Evolutionary conservation across 495 filamentous ascomycete genomes (phyloP).

Genomic region (Cladorrhinum samala): DNA sequence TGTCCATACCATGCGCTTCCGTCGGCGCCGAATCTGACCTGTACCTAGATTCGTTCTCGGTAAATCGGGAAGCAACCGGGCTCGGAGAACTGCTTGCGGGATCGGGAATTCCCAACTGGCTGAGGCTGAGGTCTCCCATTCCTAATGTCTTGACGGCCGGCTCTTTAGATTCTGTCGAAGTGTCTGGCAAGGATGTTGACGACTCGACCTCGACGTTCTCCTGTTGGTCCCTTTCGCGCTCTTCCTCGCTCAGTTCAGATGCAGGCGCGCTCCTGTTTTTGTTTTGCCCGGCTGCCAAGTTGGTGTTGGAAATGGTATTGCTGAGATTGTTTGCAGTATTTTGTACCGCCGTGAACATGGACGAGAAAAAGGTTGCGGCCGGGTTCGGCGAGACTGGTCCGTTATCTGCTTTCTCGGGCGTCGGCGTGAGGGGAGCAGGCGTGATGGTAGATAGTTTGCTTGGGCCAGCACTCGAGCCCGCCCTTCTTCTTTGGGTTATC

Average conservation of each 20-base stretch:
- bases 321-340: conserved; percentile 85
- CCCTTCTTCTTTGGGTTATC: conserved; percentile 56
- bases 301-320: conserved; percentile 68
- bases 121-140: conserved; percentile 78
- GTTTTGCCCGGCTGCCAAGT: conserved; percentile 32
- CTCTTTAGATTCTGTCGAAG: conserved; percentile 53
- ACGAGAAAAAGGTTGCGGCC: conserved; percentile 76
- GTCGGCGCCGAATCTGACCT: conserved; percentile 42
- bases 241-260: conserved; percentile 25
- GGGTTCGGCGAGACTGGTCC: conserved; percentile 32
- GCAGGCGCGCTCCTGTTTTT: conserved; percentile 30
- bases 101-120: conserved; percentile 68
- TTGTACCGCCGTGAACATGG: conserved; percentile 86
- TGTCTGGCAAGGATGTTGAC: conserved; percentile 24
- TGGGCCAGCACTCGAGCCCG: conserved; percentile 67
- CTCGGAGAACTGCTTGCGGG: conserved; percentile 36
- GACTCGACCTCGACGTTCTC: conserved; percentile 45
- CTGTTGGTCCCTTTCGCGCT: conserved; percentile 34
- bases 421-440: conserved; percentile 67
- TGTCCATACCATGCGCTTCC: conserved; percentile 27
- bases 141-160: conserved; percentile 86
- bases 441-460: conserved; percentile 85
- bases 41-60: conserved; percentile 33
- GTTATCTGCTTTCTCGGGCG: conserved; percentile 36
- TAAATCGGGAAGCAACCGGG: conserved; percentile 36